A percentile compares a stretch with the other conserved stretches of the same genome.
These are phyloP conservation scores for Ophiostoma ulmi DNA, from an alignment of 2,329 filamentous ascomycete species.

Conservation along the genomic window DNA sequence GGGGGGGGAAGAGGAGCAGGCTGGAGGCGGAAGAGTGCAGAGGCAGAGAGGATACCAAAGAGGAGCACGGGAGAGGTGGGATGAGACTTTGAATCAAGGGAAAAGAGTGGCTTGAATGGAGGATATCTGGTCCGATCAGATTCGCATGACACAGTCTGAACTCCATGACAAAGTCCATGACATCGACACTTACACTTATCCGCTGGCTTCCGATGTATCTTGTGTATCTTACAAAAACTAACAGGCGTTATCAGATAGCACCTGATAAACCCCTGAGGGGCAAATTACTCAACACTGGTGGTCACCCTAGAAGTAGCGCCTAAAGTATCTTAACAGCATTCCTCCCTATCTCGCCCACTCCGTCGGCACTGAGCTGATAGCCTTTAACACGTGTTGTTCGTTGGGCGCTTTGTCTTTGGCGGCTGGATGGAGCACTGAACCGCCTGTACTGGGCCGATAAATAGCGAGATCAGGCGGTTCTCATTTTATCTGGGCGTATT, in stretches of 20 bases:
- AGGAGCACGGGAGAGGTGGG: not conserved
- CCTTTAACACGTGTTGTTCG: slow-evolving; percentile 1
- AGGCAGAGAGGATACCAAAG: not conserved
- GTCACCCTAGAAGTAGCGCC: not conserved
- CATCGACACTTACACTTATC: not conserved
- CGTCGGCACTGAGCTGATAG: not conserved
- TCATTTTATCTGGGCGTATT: slow-evolving; percentile 7
- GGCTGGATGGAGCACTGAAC: not conserved
- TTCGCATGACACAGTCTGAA: not conserved
- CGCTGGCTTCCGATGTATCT: not conserved
- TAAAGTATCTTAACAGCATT: not conserved
- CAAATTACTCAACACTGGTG: not conserved
- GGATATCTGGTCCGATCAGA: not conserved
- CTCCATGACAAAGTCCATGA: not conserved
- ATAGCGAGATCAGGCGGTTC: not conserved
- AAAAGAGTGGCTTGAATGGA: not conserved
- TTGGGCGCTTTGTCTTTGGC: slow-evolving; percentile 5
- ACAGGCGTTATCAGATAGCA: not conserved
- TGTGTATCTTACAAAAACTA: no score
- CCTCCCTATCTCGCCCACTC: not conserved
- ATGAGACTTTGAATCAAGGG: not conserved
- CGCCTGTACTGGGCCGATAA: slow-evolving; percentile 7
- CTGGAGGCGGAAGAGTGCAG: not conserved
- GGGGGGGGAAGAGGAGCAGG: not conserved
- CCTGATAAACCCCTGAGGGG: not conserved